phyloP scores from a whole-genome alignment of 2,329 filamentous ascomycete genomes.

The Neospermospora avenae region DNA sequence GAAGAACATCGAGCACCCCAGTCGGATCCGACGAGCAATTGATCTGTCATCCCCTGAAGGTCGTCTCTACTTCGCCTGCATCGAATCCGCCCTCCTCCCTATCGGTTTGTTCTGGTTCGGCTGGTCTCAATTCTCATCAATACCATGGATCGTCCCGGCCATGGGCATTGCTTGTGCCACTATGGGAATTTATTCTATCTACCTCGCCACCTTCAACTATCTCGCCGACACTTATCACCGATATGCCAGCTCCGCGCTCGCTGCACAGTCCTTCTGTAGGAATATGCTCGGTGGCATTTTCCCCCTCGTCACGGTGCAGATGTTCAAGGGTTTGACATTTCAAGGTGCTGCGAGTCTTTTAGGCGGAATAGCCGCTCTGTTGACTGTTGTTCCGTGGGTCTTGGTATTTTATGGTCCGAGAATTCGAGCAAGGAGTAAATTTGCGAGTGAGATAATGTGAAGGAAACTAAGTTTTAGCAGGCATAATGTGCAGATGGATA shows the following conservation, averaged over 20 bases:
- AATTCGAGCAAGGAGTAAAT: conserved; percentile 73
- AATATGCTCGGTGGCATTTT: conserved; percentile 82
- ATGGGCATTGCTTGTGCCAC: conserved; percentile 71
- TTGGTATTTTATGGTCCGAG: conserved; percentile 73
- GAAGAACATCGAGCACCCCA: conserved; percentile 16
- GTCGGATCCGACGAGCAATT: conserved; percentile 21
- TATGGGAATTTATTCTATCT: conserved; percentile 83
- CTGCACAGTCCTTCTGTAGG: conserved; percentile 81
- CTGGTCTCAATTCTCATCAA: conserved; percentile 59
- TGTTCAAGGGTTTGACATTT: conserved; percentile 72
- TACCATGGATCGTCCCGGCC: conserved; percentile 70
- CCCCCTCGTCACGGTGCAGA: conserved; percentile 68
- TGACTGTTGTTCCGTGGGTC: conserved; percentile 86
- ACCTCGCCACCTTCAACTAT: conserved; percentile 89
- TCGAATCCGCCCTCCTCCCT: conserved; percentile 72
- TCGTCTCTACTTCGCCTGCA: conserved; percentile 78
- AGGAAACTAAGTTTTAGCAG: too few species aligned
- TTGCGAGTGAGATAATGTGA: conserved; percentile 49
- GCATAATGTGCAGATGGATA: too few species aligned
- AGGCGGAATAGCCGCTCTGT: conserved; percentile 60
- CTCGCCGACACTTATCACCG: conserved; percentile 82
- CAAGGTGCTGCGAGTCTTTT: conserved; percentile 70
- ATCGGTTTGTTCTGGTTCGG: conserved; percentile 75
- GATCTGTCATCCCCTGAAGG: conserved; percentile 61
- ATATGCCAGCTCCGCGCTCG: conserved; percentile 81